Evolutionary conservation across 495 filamentous ascomycete genomes (phyloP).

Genomic region (Penicillium angulare): DNA sequence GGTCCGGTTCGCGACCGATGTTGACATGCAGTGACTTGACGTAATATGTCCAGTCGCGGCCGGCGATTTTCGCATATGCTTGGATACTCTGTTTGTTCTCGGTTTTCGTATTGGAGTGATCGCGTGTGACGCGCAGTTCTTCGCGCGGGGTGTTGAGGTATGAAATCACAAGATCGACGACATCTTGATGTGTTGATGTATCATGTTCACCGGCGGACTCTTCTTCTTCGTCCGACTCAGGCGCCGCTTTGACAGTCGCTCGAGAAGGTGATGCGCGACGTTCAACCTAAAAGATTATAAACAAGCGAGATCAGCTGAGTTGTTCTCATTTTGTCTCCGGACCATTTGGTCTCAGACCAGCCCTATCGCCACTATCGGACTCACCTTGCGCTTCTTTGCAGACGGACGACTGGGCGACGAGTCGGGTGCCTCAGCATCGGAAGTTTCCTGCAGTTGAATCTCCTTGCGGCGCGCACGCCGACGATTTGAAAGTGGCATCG

Average conservation of each 20-base stretch:
- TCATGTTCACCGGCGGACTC: conserved; percentile 53
- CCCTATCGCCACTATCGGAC: conserved; percentile 10
- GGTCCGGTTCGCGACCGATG: conserved; percentile 79
- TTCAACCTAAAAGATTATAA: conserved; percentile 35
- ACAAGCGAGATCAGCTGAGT: not conserved
- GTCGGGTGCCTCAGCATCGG: conserved; percentile 53
- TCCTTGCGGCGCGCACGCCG: conserved; percentile 53
- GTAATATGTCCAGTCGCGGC: conserved; percentile 92
- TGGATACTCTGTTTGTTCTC: conserved; percentile 70
- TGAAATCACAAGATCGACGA: conserved; percentile 73
- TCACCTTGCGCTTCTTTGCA: conserved; percentile 75
- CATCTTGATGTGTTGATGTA: conserved; percentile 53
- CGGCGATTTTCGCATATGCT: conserved; percentile 92
- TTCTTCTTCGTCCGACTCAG: conserved; percentile 42
- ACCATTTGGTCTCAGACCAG: conserved; percentile 9
- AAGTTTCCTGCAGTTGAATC: conserved; percentile 47
- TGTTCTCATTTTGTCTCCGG: conserved; percentile 1
- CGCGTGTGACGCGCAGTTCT: conserved; percentile 64
- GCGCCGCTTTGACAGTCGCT: conserved; percentile 23
- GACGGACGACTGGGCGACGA: conserved; percentile 72
- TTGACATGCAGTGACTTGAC: conserved; percentile 75
- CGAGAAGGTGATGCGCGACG: conserved; percentile 28
- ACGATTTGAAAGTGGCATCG: conserved; percentile 54
- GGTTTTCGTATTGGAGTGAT: conserved; percentile 71
- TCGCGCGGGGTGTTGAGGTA: conserved; percentile 59